Conservation (phyloP, 176 grass and related monocot species). For the Eremochloa ophiuroides region DNA sequence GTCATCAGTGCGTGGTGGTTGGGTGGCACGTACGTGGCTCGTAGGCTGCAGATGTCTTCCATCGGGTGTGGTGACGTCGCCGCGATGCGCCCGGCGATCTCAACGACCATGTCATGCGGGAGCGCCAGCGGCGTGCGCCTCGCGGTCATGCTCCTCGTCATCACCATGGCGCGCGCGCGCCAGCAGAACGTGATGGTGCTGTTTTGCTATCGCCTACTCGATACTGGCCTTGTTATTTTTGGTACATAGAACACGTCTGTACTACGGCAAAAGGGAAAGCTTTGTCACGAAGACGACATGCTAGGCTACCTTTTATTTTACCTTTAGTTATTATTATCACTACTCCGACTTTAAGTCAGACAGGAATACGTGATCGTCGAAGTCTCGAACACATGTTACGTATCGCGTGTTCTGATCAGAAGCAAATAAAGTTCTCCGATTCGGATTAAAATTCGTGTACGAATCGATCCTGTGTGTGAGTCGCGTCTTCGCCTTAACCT, state of each 20-base stretch:
- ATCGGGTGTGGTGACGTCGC: neutral
- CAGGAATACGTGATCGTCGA: neutral
- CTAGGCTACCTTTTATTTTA: no score
- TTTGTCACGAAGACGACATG: no score
- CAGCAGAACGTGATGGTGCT: no score
- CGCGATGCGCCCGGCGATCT: neutral
- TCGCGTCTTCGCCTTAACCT: neutral
- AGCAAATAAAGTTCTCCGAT: neutral
- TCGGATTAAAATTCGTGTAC: neutral
- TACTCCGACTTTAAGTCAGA: neutral
- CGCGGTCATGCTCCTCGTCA: neutral
- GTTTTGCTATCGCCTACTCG: neutral
- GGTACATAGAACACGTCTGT: no score
- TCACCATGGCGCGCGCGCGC: neutral
- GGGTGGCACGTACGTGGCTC: neutral
- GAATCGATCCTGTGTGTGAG: neutral
- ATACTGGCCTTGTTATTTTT: no score
- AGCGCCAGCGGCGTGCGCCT: neutral
- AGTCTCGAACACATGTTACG: neutral
- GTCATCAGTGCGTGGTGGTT: no score
- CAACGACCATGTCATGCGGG: neutral
- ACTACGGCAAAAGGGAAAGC: no score
- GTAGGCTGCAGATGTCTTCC: slow-evolving; percentile 6
- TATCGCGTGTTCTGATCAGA: neutral
- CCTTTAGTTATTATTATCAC: no score